These are phyloP conservation scores for Biancaea sappan DNA, from an alignment of 306 rosid genomes.

Conservation along the genomic window DNA sequence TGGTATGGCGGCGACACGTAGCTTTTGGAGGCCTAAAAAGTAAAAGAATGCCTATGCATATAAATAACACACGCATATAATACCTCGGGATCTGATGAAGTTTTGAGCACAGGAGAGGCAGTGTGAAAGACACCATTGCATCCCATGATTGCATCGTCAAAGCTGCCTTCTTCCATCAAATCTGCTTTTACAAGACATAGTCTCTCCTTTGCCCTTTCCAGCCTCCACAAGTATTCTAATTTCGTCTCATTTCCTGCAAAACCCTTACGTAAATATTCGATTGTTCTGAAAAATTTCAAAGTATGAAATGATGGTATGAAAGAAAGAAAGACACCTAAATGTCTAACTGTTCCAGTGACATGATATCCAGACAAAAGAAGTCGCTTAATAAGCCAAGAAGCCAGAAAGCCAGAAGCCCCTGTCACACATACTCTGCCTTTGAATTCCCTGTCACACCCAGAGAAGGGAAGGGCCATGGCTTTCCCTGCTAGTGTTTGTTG, in stretches of 20 bases:
- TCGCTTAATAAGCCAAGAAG: slow-evolving; percentile 81
- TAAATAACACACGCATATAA: neutral
- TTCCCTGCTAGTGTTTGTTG: neutral
- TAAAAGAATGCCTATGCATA: too few relatives aligned
- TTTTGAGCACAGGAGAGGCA: slow-evolving; percentile 79
- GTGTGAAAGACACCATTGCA: slow-evolving; percentile 89
- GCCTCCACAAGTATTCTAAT: slow-evolving; percentile 64
- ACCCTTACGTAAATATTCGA: neutral
- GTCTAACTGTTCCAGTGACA: too few relatives aligned
- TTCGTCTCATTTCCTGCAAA: slow-evolving; percentile 65
- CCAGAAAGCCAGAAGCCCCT: slow-evolving; percentile 86
- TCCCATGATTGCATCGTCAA: slow-evolving; percentile 76
- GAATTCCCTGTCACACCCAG: slow-evolving; percentile 31
- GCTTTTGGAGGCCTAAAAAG: neutral
- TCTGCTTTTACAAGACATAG: slow-evolving; percentile 71
- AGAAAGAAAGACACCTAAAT: slow-evolving; percentile 53
- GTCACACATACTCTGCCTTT: slow-evolving; percentile 81
- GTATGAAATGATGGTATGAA: neutral
- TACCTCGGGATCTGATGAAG: slow-evolving; percentile 74
- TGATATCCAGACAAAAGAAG: too few relatives aligned
- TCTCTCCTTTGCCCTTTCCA: slow-evolving; percentile 88
- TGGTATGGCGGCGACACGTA: too few relatives aligned
- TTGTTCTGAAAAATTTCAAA: neutral
- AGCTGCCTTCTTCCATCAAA: slow-evolving; percentile 73
- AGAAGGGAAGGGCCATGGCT: neutral